Evolutionary conservation across 495 filamentous ascomycete genomes (phyloP).

Genomic region (Neurospora sp.): DNA sequence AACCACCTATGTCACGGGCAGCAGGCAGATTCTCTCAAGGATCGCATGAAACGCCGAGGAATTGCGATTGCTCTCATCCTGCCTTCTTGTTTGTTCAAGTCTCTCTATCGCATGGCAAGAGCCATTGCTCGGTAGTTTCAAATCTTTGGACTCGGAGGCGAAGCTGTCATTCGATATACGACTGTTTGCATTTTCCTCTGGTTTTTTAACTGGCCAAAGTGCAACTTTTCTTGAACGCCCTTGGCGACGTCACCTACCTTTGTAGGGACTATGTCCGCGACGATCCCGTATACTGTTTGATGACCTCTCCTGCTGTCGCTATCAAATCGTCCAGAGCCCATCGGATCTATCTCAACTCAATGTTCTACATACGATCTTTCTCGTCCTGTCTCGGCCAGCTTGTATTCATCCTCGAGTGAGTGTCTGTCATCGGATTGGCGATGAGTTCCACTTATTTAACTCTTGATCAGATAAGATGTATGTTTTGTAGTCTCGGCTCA

Average conservation of each 20-base stretch:
- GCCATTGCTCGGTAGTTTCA: not conserved
- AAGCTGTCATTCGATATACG: not conserved
- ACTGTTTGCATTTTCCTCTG: not conserved
- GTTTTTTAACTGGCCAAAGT: not conserved
- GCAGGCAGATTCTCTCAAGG: not conserved
- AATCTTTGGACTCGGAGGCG: not conserved
- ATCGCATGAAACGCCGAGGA: not conserved
- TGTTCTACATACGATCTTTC: not conserved
- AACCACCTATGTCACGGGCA: not conserved
- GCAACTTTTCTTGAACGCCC: not conserved
- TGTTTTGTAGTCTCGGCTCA: not conserved
- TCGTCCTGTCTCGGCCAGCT: not conserved
- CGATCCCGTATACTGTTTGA: not conserved
- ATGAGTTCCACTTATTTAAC: not conserved
- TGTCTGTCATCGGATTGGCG: not conserved
- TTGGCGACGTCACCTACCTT: not conserved
- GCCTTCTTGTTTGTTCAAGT: not conserved
- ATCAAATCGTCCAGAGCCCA: not conserved
- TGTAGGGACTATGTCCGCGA: not conserved
- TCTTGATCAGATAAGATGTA: not conserved
- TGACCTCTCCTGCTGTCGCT: not conserved
- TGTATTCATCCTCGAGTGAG: not conserved
- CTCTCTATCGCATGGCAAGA: not conserved
- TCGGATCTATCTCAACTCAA: not conserved
- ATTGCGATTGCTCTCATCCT: not conserved